These are phyloP conservation scores for Wickerhamiella shivajii DNA, from an alignment of 805 yeast genomes.

Conservation along the genomic window DNA sequence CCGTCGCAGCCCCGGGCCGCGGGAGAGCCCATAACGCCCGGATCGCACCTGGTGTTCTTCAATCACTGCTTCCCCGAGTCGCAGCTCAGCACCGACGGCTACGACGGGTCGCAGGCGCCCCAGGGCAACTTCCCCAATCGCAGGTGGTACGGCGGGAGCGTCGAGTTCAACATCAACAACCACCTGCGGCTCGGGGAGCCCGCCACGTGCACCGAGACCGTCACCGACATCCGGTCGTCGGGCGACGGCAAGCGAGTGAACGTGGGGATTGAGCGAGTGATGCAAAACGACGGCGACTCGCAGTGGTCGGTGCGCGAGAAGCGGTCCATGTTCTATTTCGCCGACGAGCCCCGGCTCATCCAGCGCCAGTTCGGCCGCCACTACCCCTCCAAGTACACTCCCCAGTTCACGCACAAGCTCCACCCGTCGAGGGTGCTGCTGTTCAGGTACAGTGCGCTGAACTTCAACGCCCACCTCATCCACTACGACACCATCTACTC, in stretches of 20 bases:
- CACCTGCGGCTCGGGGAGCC: constrained; percentile 27
- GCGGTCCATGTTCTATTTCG: constrained; percentile 49
- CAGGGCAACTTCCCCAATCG: constrained; percentile 32
- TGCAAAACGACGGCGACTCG: constrained; percentile 21
- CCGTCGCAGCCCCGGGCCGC: constrained; percentile 5
- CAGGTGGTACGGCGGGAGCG: constrained; percentile 67
- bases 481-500: constrained; percentile 58
- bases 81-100: constrained; percentile 55
- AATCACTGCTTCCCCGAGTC: constrained; percentile 40
- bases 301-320: constrained; percentile 32
- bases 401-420: constrained; percentile 18
- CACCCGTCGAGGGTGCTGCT: constrained; percentile 32
- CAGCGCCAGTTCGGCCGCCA: constrained; percentile 15
- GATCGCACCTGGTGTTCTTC: constrained; percentile 54
- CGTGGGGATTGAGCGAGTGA: constrained; percentile 42
- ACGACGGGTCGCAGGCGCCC: constrained; percentile 68
- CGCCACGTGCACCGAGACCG: constrained; percentile 39
- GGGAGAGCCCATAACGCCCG: constrained; percentile 25
- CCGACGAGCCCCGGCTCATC: constrained; percentile 18
- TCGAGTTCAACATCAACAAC: constrained; percentile 28
- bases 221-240: constrained; percentile 22
- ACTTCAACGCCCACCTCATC: constrained; percentile 72
- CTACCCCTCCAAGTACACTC: constrained; percentile 14
- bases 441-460: constrained; percentile 55
- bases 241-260: constrained; percentile 24